Percentiles rank a stretch among this genome's conserved stretches.
phyloP scores from a whole-genome alignment of 2,329 filamentous ascomycete species.

The Parastagonospora nodorum region DNA sequence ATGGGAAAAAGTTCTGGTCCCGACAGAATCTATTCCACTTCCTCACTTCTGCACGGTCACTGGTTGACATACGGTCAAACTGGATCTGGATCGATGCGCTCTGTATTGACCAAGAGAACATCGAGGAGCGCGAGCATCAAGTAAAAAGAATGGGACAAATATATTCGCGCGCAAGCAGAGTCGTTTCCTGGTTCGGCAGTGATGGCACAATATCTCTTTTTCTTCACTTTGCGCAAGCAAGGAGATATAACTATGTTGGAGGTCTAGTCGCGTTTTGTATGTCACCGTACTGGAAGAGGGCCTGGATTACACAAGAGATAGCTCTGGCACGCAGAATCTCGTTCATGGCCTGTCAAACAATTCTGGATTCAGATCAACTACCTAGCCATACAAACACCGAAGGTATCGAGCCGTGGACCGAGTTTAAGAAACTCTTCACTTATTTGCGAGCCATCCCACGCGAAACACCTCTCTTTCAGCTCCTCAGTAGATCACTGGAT shows the following conservation, averaged over 20 bases:
- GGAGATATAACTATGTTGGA: too few species aligned
- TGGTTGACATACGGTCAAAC: neutral
- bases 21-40: neutral
- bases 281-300: neutral
- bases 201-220: neutral
- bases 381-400: too few species aligned
- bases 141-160: conserved; percentile 9
- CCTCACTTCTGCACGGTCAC: neutral
- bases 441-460: neutral
- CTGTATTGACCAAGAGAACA: conserved; percentile 10
- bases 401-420: neutral
- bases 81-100: conserved; percentile 10
- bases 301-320: conserved; percentile 1
- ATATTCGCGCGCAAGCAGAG: neutral
- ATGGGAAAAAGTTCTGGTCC: neutral
- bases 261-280: neutral
- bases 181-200: neutral
- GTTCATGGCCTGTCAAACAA: neutral
- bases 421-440: neutral
- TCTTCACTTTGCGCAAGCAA: too few species aligned
- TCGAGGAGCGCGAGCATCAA: conserved; percentile 3
- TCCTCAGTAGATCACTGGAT: neutral
- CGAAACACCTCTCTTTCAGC: neutral
- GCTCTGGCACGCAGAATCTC: neutral
- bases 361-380: too few species aligned